A percentile compares a stretch with the other conserved stretches of the same genome.
Evolutionary conservation across 1,284 basidiomycete species (phyloP).

Genomic region (Stygiomarasmius scandens): DNA sequence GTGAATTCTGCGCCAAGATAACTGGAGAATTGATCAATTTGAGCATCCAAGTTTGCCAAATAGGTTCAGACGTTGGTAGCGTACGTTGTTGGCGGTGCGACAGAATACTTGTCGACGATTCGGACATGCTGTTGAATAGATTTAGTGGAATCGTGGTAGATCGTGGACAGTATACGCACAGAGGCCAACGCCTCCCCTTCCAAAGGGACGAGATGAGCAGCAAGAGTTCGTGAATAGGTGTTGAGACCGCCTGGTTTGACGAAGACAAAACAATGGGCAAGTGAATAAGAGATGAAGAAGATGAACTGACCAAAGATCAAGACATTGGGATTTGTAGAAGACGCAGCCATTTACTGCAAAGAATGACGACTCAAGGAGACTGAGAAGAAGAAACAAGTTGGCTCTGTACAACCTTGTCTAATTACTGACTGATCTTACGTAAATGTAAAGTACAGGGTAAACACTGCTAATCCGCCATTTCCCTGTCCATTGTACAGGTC

Average conservation of each 20-base stretch:
- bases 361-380: conserved; percentile 11
- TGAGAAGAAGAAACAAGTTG: background rate
- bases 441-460: background rate
- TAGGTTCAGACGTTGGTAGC: conserved; percentile 28
- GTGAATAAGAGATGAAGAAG: background rate
- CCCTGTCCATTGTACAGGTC: background rate
- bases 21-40: conserved; percentile 38
- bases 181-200: conserved; percentile 72
- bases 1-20: conserved; percentile 83
- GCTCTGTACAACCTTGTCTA: background rate
- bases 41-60: conserved; percentile 7
- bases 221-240: conserved; percentile 71
- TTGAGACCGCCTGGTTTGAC: conserved; percentile 67
- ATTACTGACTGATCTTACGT: too few species aligned
- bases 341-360: conserved; percentile 32
- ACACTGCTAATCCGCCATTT: too few species aligned
- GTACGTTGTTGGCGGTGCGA: conserved; percentile 84
- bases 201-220: conserved; percentile 61
- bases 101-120: conserved; percentile 87
- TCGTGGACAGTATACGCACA: conserved; percentile 47
- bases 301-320: conserved; percentile 74
- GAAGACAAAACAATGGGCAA: conserved; percentile 16
- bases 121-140: conserved; percentile 59
- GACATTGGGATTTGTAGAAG: conserved; percentile 61
- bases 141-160: background rate